Base-by-base conservation (phyloP, 371 early-diverging fungal genomes). In the Mucor saturninus region DNA sequence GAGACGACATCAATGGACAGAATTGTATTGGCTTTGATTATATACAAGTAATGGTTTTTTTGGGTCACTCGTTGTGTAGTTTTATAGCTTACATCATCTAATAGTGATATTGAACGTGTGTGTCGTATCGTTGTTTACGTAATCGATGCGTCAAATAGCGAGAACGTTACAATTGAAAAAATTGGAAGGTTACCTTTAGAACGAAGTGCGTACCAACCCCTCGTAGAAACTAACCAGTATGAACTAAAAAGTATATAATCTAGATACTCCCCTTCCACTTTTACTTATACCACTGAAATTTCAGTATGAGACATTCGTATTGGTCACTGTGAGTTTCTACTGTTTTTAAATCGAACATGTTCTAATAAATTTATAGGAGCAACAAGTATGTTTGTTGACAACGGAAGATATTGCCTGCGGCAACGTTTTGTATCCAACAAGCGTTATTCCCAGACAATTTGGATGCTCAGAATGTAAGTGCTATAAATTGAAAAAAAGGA, bases 201-300 rank as follows among this genome's bases (percentile, higher is more conserved):
- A 38, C 61, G 57, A 65, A 71, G 80, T 74, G 68, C 61, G 53
- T 43, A 14, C 14, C 14, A 15, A 43, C 21, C 21, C 21, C 21
- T 21, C 21, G 1, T 21, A 21, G 21, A 21, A 21, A 21, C 21
- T 21, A 21, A 21, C 21, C 21, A 21, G 21, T 1, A 21, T 21
- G 21, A 21, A 21, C 21, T 21, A 21, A 21, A 21, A 21, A 21
- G 21, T 21, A 60, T 50, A 5, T 26, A 26, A 26, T 32, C 35
- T 49, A 77, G 80, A 65, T 68, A 72, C 70, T 9, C 69, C 80
- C 2, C 51, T 77, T 11, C 80, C 80, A 4, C 40, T 80, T 9
- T 52, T 77, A 8, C 52, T 80, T 2, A 72, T 80, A 40, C 77
- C 80, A 4, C 45, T 80, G 10, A 57, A 53, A 4, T 68, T 61